These are phyloP conservation scores for Phaeodactylum tricornutum DNA, from an alignment of 108 stramenopile genomes.

Conservation along the genomic window DNA sequence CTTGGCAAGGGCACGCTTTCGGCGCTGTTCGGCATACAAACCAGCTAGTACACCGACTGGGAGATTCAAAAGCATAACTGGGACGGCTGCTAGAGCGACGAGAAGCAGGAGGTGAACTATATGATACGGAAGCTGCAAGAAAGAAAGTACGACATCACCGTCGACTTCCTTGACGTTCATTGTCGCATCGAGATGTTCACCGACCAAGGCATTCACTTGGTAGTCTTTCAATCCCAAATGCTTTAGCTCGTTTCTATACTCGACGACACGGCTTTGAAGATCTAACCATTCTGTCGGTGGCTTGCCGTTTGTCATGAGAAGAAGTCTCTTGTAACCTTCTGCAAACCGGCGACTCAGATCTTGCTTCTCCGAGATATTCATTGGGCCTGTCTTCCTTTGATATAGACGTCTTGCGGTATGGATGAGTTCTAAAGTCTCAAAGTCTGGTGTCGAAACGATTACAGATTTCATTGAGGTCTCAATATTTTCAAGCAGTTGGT, in stretches of 20 bases:
- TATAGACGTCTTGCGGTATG: conserved; percentile 91
- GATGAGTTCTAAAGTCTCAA: conserved; percentile 84
- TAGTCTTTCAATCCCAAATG: conserved; percentile 90
- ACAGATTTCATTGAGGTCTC: conserved; percentile 89
- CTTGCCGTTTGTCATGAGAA: conserved; percentile 42
- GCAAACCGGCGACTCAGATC: conserved; percentile 92
- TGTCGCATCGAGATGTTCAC: conserved; percentile 16
- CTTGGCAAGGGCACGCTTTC: conserved; percentile 82
- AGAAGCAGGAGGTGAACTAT: conserved; percentile 80
- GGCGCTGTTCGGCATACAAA: conserved; percentile 67
- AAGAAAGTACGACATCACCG: conserved; percentile 57
- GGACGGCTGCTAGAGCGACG: conserved; percentile 70
- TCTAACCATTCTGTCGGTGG: conserved; percentile 79
- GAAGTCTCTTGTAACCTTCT: conserved; percentile 80
- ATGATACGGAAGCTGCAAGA: conserved; percentile 67
- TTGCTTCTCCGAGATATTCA: conserved; percentile 59
- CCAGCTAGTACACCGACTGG: conserved; percentile 88
- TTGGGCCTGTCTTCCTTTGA: conserved; percentile 43
- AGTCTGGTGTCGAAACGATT: conserved; percentile 92
- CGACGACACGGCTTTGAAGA: conserved; percentile 63
- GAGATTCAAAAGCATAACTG: conserved; percentile 82
- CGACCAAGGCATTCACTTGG: conserved; percentile 61
- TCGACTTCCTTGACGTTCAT: conserved; percentile 19
- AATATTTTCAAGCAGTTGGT: conserved; percentile 68
- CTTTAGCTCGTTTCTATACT: conserved; percentile 72